phyloP scores from a whole-genome alignment of 2,329 filamentous ascomycete species.

The Fusarium sororula region DNA sequence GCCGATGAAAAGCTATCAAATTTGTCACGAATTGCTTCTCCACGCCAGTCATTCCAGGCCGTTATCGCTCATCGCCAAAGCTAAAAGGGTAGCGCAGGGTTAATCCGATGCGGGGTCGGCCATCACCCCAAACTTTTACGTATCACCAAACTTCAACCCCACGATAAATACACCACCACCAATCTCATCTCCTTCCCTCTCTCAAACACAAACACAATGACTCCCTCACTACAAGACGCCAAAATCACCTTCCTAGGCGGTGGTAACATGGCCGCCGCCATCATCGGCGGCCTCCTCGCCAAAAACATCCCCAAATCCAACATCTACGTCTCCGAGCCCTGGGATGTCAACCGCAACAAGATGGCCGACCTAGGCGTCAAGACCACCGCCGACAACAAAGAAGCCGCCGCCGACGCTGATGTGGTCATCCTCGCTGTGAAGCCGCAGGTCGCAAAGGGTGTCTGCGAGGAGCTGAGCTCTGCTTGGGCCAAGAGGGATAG shows the following conservation, averaged over 20 bases:
- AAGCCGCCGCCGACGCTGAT: conserved; percentile 55
- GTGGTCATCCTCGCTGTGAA: conserved; percentile 61
- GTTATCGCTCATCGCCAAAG: conserved; percentile 20
- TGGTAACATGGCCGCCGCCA: conserved; percentile 63
- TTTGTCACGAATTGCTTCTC: neutral
- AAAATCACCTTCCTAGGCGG: conserved; percentile 54
- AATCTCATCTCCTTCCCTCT: neutral
- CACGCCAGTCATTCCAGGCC: neutral
- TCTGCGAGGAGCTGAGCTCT: conserved; percentile 57
- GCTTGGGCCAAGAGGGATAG: conserved; percentile 47
- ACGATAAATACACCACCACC: conserved; percentile 8
- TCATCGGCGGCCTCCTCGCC: conserved; percentile 58
- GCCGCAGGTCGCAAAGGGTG: conserved; percentile 59
- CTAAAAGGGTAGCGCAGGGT: conserved; percentile 27
- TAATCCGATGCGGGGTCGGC: conserved; percentile 35
- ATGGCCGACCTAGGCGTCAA: conserved; percentile 56
- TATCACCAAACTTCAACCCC: conserved; percentile 17
- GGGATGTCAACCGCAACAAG: conserved; percentile 62
- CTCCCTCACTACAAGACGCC: conserved; percentile 43
- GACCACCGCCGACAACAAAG: conserved; percentile 57
- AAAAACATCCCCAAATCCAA: conserved; percentile 55
- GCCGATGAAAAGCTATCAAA: neutral
- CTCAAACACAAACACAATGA: conserved; percentile 27
- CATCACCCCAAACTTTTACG: conserved; percentile 26
- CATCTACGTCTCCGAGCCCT: conserved; percentile 60